Base-by-base conservation (phyloP, 2,329 filamentous ascomycete species). In the Colletotrichum destructivum region DNA sequence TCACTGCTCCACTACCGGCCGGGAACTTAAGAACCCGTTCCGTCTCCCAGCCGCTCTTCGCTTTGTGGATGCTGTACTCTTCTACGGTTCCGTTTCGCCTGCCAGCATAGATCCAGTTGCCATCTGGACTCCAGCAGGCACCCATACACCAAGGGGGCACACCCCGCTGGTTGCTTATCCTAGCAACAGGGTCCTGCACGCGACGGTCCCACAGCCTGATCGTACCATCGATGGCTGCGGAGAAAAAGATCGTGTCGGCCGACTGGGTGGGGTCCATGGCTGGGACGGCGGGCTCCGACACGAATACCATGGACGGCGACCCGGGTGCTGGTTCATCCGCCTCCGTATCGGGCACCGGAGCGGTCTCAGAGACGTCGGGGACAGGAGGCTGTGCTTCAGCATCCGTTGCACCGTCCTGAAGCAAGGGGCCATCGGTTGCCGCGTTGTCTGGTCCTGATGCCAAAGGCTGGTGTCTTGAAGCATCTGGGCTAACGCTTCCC, bases 131-230 rank as follows among this genome's bases (percentile, higher is more conserved):
- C 96, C 96, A 99, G 84, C 95, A 98, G 0, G 95, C 94, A 75
- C 94, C 95, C 91, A 98, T 98, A 81, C 96, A 98, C 96, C 96
- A 99, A 0, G 96, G 96, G 1, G 96, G 96, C 0, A 94, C 93
- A 21, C 91, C 91, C 13, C 90, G 89, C 13, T 91, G 87, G 21
- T 93, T 94, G 1, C 88, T 86, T 68, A 98, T 96, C 38, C 92
- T 90, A 3, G 96, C 95, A 2, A 98, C 87, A 0, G 96, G 93
- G 46, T 92, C 88, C 1, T 89, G 89, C 74, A 93, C 89, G 23
- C 96, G 91, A 3, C 92, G 87, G 78, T 99, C 97, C 96, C 96
- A 99, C 75, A 99, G 91, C n/a, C 95, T 92, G 55, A 99, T 86
- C 0, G 91, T 92, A 64, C 96, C 95, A 82, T 98, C 93, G 11